Base-by-base conservation (phyloP, 768 basidiomycete genomes). In the Kockovaella imperatae region DNA sequence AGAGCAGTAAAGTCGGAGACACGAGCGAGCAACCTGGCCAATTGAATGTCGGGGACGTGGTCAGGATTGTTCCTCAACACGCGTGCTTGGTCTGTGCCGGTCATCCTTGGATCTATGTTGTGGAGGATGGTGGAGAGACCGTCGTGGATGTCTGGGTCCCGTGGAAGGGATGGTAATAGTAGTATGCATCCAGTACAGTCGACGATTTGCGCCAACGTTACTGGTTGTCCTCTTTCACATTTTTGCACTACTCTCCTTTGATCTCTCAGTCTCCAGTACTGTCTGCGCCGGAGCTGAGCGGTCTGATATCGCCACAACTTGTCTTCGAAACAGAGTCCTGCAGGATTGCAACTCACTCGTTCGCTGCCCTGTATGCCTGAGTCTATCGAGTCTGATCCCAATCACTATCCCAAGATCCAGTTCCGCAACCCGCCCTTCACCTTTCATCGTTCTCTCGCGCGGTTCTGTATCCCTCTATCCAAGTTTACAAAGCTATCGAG, bases 111-210 rank as follows among this genome's bases (percentile, higher is more conserved):
- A 86, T 82, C 67, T 88, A 88, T 62, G 74, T 89, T 17, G 80
- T 88, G 2, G 87, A 89, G 56, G 78, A 78, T 5, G 74, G 64
- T 74, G 25, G 50, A 0, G 60, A 67, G 20, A 38, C 45, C 29
- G 59, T 57, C 17, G 47, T 40, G 17, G 87, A 89, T 68, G 73
- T 89, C 24, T 89, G 87, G 87, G 81, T 87, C 35, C 80, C 86
- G 5, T 87, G 86, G 84, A 91, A 88, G 70, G 87, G 86, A 0
- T 89, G 87, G 87, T 91, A 62, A 31, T n/a, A 14, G 11, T n/a
- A n/a, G n/a, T n/a, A n/a, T 39, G n/a, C n/a, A n/a, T n/a, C n/a
- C n/a, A n/a, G n/a, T n/a, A n/a, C n/a, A n/a, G n/a, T n/a, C n/a
- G n/a, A n/a, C n/a, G n/a, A n/a, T n/a, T n/a, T n/a, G n/a, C n/a